Conservation (phyloP, 2,329 filamentous ascomycete genomes). For the Hypoxylon sp. region DNA sequence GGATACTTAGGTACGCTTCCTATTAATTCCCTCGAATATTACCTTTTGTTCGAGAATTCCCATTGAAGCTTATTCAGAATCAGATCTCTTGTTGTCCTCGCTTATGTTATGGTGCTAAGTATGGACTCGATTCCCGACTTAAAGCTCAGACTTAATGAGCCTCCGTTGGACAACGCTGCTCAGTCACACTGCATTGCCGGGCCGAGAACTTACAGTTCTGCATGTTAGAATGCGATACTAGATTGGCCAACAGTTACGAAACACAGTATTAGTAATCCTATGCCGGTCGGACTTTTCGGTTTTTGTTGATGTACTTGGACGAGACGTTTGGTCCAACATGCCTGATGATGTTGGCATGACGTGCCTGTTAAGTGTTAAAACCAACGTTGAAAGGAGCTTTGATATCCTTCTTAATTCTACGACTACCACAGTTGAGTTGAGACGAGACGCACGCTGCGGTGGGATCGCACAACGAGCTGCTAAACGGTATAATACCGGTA, state of each 20-base stretch:
- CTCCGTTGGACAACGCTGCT: constrained; percentile 16
- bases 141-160: constrained; percentile 2
- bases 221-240: constrained; percentile 27
- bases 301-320: constrained; percentile 5
- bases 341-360: constrained; percentile 36
- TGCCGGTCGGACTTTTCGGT: constrained; percentile 21
- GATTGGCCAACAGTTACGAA: constrained; percentile 25
- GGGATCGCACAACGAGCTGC: constrained; percentile 3
- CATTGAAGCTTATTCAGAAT: constrained; percentile 1
- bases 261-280: constrained; percentile 35
- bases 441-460: constrained; percentile 12
- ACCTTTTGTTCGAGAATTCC: background rate
- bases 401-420: constrained; percentile 21
- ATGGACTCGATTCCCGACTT: constrained; percentile 8
- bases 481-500: constrained; percentile 25
- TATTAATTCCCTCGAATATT: background rate
- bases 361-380: constrained; percentile 26
- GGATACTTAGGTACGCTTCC: background rate
- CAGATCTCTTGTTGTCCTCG: background rate
- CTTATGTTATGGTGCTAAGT: constrained; percentile 23
- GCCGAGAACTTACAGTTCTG: constrained; percentile 31
- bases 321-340: constrained; percentile 16
- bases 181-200: constrained; percentile 29
- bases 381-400: background rate
- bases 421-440: constrained; percentile 20